A percentile compares a stretch with the other conserved stretches of the same genome.
Evolutionary conservation across 495 filamentous ascomycete species (phyloP).

Genomic region (Neurospora tetrasperma): DNA sequence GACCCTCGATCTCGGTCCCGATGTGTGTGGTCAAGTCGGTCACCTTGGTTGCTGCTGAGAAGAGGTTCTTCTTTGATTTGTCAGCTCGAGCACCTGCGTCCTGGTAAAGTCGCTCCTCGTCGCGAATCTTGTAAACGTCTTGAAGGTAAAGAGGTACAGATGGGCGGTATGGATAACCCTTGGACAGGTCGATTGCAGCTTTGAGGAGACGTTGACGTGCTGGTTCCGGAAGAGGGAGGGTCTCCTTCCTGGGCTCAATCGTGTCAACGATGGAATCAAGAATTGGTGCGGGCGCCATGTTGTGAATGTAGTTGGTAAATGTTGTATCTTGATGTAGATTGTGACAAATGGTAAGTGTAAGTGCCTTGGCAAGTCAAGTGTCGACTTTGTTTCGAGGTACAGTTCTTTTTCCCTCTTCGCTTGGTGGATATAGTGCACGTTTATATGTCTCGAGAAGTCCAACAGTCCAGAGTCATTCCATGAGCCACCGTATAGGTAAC

Average conservation of each 20-base stretch:
- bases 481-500: neutral
- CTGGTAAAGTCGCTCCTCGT: slow-evolving; percentile 44
- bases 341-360: neutral
- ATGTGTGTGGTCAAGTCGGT: slow-evolving; percentile 56
- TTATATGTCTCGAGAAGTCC: neutral
- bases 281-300: slow-evolving; percentile 41
- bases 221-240: slow-evolving; percentile 43
- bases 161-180: slow-evolving; percentile 59
- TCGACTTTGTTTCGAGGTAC: neutral
- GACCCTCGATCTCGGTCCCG: slow-evolving; percentile 60
- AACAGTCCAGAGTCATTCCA: neutral
- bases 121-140: slow-evolving; percentile 53
- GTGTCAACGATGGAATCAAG: slow-evolving; percentile 50
- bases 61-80: slow-evolving; percentile 52
- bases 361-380: neutral
- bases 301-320: neutral
- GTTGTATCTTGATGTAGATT: neutral
- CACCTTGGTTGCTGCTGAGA: slow-evolving; percentile 56
- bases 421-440: neutral
- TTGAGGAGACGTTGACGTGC: slow-evolving; percentile 49
- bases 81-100: slow-evolving; percentile 58
- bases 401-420: neutral
- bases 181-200: slow-evolving; percentile 52
- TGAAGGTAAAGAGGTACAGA: slow-evolving; percentile 53
- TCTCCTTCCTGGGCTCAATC: slow-evolving; percentile 50